Evolutionary conservation across 2,329 filamentous ascomycete species (phyloP).

Genomic region (Neopestalotiopsis sp.): DNA sequence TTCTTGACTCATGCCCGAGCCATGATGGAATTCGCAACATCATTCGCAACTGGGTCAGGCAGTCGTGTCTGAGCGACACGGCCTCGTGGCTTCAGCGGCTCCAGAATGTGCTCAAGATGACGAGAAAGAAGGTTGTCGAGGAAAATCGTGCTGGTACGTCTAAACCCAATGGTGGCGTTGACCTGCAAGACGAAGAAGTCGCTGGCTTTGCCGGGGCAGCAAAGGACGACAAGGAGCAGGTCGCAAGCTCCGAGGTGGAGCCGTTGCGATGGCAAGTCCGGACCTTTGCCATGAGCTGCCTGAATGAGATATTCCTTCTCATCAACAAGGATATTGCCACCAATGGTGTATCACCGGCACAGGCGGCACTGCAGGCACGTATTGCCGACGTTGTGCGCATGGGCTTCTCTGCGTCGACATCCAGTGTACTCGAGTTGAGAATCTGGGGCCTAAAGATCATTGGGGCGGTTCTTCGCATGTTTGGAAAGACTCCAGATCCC

Average conservation of each 20-base stretch:
- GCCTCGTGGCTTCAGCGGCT: constrained; percentile 87
- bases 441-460: constrained; percentile 94
- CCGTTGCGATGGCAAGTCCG: constrained; percentile 94
- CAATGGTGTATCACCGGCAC: constrained; percentile 79
- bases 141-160: constrained; percentile 50
- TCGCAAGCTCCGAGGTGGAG: constrained; percentile 73
- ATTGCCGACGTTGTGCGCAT: constrained; percentile 94
- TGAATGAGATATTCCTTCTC: constrained; percentile 81
- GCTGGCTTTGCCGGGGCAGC: constrained; percentile 82
- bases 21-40: constrained; percentile 86
- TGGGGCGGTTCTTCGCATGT: constrained; percentile 91
- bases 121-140: constrained; percentile 69
- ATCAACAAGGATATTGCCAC: constrained; percentile 80
- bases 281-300: constrained; percentile 89
- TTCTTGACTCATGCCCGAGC: constrained; percentile 77
- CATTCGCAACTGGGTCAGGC: constrained; percentile 90
- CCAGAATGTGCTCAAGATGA: constrained; percentile 89
- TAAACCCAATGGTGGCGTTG: constrained; percentile 64
- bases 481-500: constrained; percentile 92
- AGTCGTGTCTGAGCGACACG: constrained; percentile 83
- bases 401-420: constrained; percentile 96
- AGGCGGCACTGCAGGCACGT: constrained; percentile 78
- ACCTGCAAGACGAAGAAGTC: constrained; percentile 94
- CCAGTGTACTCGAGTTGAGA: constrained; percentile 86
- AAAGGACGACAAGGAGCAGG: constrained; percentile 56